Conservation (phyloP, 768 basidiomycete genomes). For the Podaxis sp. region DNA sequence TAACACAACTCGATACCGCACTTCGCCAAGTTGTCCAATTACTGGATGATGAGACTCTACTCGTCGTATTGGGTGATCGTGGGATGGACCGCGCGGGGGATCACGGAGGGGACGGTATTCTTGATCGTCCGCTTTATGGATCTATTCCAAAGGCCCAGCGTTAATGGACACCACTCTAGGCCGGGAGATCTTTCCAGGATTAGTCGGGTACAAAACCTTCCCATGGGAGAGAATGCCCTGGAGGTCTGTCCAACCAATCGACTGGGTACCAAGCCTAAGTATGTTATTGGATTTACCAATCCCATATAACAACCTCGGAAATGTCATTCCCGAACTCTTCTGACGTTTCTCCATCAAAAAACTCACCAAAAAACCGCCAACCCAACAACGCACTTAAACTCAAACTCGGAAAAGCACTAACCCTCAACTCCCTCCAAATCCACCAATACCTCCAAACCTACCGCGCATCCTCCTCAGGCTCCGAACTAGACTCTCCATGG, state of each 20-base stretch:
- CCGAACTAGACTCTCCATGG: conserved; percentile 75
- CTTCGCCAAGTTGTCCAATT: conserved; percentile 68
- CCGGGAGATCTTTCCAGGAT: conserved; percentile 41
- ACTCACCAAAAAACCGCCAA: neutral
- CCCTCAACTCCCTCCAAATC: conserved; percentile 75
- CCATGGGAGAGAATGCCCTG: conserved; percentile 54
- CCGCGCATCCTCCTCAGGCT: conserved; percentile 63
- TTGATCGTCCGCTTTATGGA: conserved; percentile 88
- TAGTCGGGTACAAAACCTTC: conserved; percentile 58
- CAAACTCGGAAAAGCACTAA: conserved; percentile 57
- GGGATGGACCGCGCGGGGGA: conserved; percentile 86
- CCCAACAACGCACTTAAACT: conserved; percentile 17
- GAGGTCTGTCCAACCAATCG: conserved; percentile 87
- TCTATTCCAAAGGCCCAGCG: conserved; percentile 78
- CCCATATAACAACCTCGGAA: conserved; percentile 94
- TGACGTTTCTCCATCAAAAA: conserved; percentile 35
- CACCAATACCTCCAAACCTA: conserved; percentile 76
- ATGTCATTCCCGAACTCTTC: conserved; percentile 90
- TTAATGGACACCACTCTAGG: conserved; percentile 35
- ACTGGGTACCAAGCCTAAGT: conserved; percentile 85
- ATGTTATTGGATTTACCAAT: conserved; percentile 91
- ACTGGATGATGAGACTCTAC: conserved; percentile 84
- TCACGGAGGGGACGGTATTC: conserved; percentile 84
- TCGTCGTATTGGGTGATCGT: conserved; percentile 93
- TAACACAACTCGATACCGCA: conserved; percentile 85